Base-by-base conservation (phyloP, 2,329 filamentous ascomycete genomes). In the Venturiaceae sp. region DNA sequence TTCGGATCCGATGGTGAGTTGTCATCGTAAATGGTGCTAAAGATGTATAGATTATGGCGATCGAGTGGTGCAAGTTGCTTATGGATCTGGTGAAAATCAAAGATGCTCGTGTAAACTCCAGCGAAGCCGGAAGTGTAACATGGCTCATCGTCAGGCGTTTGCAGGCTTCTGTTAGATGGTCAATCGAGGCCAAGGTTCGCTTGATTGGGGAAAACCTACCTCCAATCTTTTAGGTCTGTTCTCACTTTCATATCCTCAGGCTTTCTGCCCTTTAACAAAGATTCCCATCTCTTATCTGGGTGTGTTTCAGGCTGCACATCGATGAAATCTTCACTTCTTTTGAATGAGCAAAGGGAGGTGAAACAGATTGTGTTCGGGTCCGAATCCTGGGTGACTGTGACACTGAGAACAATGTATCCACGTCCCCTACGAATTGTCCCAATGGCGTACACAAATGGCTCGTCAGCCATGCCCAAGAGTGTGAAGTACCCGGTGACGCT, bases 401-500 rank as follows among this genome's bases (percentile, higher is more conserved):
- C 57, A 13, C 32, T 53, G 21, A 47, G 44, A 19, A 58, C 57
- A 21, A 32, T 37, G 33, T 58, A 58, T 5, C 52, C 52, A 5
- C 44, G 21, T 11, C 57, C 57, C 8, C 28, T 54, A 3, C 57
- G 46, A 28, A 58, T 44, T 11, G 52, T 39, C 14, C 19, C 16
- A 11, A 58, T 23, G 11, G 13, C 26, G 32, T 58, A 58, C 5
- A 50, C 36, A 23, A 58, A 58, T 1, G 46, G 57, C 26, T 58
- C 57, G 26, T 58, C 57, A 1, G 57, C 57, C 44, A 58, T 30
- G 2, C 46, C 57, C 44, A 54, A 34, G 16, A 53, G 9, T n/a
- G 50, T 53, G 34, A 58, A 58, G n/a, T 58, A 58, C 3, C 57
- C 57, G 9, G 57, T 53, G 33, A 58, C 47, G 28, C 39, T 50